These are phyloP conservation scores for Lactarius akahatsu DNA, from an alignment of 768 basidiomycete genomes.

Conservation along the genomic window DNA sequence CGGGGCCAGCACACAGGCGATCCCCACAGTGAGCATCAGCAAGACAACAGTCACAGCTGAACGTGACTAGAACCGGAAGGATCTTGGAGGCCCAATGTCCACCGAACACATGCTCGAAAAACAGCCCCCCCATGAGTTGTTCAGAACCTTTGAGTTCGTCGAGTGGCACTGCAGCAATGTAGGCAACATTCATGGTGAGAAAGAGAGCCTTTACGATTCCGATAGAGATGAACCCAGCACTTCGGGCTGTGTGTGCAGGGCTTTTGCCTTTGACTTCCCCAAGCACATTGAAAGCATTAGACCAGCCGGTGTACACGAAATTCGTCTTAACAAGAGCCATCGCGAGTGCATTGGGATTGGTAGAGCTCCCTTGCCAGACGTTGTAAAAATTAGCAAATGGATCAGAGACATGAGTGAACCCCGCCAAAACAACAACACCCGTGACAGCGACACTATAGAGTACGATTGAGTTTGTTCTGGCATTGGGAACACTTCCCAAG, in stretches of 20 bases:
- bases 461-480: too few relatives aligned
- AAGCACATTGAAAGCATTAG: constrained; percentile 49
- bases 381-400: too few relatives aligned
- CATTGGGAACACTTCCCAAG: too few relatives aligned
- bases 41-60: too few relatives aligned
- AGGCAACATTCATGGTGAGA: constrained; percentile 46
- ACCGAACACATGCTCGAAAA: too few relatives aligned
- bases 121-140: constrained; percentile 45
- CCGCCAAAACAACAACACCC: too few relatives aligned
- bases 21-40: too few relatives aligned
- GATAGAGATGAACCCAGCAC: constrained; percentile 47
- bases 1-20: too few relatives aligned
- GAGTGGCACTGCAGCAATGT: constrained; percentile 43
- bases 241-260: constrained; percentile 48
- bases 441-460: too few relatives aligned
- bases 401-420: too few relatives aligned
- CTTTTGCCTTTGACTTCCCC: constrained; percentile 41
- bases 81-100: constrained; percentile 32
- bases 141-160: constrained; percentile 45
- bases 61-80: constrained; percentile 25
- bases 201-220: constrained; percentile 47
- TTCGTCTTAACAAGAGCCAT: constrained; percentile 36
- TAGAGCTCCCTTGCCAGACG: too few relatives aligned
- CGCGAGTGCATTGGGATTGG: constrained; percentile 33
- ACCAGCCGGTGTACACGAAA: constrained; percentile 36